A percentile compares a stretch with the other conserved stretches of the same genome.
These are phyloP conservation scores for Diaporthe batatas DNA, from an alignment of 2,329 filamentous ascomycete species.

Conservation along the genomic window DNA sequence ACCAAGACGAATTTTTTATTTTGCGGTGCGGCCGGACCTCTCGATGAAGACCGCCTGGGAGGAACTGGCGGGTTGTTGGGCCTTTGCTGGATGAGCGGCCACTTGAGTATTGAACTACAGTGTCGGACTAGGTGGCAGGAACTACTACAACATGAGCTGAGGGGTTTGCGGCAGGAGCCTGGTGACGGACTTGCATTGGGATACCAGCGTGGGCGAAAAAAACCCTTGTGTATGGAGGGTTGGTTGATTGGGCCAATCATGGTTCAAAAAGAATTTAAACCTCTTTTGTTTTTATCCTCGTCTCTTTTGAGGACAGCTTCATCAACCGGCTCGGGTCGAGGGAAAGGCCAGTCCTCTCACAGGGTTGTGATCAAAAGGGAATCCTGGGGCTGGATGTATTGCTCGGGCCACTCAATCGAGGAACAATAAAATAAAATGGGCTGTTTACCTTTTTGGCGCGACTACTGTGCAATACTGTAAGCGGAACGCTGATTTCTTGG, in stretches of 20 bases:
- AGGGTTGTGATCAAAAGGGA: slow-evolving; percentile 38
- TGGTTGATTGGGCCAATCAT: slow-evolving; percentile 35
- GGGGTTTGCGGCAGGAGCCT: slow-evolving; percentile 24
- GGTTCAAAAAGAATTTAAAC: slow-evolving; percentile 44
- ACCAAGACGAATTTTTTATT: slow-evolving; percentile 44
- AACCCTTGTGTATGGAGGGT: slow-evolving; percentile 31
- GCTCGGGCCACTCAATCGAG: slow-evolving; percentile 33
- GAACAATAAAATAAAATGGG: slow-evolving; percentile 38
- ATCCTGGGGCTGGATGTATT: slow-evolving; percentile 35
- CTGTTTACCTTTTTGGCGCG: slow-evolving; percentile 22
- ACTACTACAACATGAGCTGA: slow-evolving; percentile 38
- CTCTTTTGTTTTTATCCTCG: slow-evolving; percentile 41
- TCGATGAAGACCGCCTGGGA: slow-evolving; percentile 2
- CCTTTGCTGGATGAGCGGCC: slow-evolving; percentile 36
- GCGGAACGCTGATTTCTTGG: slow-evolving; percentile 16
- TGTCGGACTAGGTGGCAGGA: slow-evolving; percentile 37
- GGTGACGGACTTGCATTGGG: slow-evolving; percentile 40
- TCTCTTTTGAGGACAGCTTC: slow-evolving; percentile 36
- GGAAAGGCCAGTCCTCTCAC: slow-evolving; percentile 30
- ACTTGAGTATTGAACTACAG: slow-evolving; percentile 35
- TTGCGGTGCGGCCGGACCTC: slow-evolving; percentile 38
- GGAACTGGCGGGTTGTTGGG: background rate
- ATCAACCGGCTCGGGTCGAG: slow-evolving; percentile 23
- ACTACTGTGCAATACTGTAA: slow-evolving; percentile 15
- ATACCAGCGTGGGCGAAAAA: slow-evolving; percentile 30